phyloP scores from a whole-genome alignment of 164 flowering plant species.

The Sextonia rubra region DNA sequence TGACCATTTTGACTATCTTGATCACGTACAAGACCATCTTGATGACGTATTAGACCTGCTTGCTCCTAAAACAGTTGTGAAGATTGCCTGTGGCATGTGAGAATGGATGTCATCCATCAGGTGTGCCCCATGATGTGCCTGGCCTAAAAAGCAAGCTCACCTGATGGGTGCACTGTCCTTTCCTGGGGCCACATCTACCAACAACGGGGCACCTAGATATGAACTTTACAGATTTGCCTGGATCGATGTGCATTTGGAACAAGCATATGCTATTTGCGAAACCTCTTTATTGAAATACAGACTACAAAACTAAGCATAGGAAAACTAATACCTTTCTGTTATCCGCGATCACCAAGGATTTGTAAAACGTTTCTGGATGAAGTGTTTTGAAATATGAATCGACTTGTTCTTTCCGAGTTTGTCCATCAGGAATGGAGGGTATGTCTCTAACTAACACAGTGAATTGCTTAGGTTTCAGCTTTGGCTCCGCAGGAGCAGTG shows the following conservation, averaged over 20 bases:
- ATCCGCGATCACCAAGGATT: constrained; percentile 72
- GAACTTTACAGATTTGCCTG: background rate
- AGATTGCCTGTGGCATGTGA: no score
- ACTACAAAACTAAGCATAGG: background rate
- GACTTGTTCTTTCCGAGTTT: constrained; percentile 78
- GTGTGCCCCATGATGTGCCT: no score
- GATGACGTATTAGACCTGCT: no score
- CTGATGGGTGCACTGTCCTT: no score
- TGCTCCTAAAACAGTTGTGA: no score
- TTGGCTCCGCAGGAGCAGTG: constrained; percentile 54
- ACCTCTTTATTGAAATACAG: background rate
- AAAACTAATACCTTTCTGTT: constrained; percentile 52
- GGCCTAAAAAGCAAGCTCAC: no score
- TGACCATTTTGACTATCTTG: no score
- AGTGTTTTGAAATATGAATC: constrained; percentile 73
- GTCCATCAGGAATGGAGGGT: constrained; percentile 53
- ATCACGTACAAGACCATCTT: no score
- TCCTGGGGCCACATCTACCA: background rate
- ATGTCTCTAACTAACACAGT: constrained; percentile 85
- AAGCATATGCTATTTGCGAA: no score
- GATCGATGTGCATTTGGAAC: background rate
- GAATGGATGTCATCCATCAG: no score
- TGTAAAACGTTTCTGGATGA: constrained; percentile 78
- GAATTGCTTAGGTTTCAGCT: constrained; percentile 67
- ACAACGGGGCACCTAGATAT: background rate